Base-by-base conservation (phyloP, 1,284 basidiomycete species). In the Leccinum laetum region DNA sequence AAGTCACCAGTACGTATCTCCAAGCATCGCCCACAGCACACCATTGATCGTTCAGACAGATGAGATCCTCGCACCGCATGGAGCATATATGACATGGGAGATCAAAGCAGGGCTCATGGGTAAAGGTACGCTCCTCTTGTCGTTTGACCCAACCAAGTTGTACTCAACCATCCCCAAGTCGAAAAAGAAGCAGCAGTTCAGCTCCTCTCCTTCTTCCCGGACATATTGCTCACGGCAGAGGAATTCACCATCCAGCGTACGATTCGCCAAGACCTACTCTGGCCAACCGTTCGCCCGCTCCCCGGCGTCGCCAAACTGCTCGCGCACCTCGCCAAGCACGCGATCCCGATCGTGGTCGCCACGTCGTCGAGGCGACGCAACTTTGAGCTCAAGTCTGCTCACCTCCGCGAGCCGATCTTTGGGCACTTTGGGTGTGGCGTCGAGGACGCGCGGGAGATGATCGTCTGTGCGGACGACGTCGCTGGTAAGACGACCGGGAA, bases 51-150 rank as follows among this genome's bases (percentile, higher is more conserved):
- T 21, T 16, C 56, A 21, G 57, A 61, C 44, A 77, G 77, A 93
- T 77, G 81, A 85, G 52, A 90, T 92, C 64, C 85, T 94, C 46
- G 84, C 80, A n/a, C 79, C 79, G n/a, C 86, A 90, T 71, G 91
- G 90, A 41, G 87, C 86, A 66, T 79, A 84, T 69, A 91, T 93
- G 90, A 90, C 90, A 8, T 93, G 91, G 91, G 88, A 91, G 63
- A 92, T 93, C 66, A 94, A 94, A 73, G 88, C 90, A 21, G 89
- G 89, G 0, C 84, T 90, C 62, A 94, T 94, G 92, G 92, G 92
- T 61, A 92, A 90, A 82, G 86, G 91, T 92, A 69, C 68, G 87
- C 57, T 55, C 49, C 3, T 44, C 21, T 14, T n/a, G 11, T 52
- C 49, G 11, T 13, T 24, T 24, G 10, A 55, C 24, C 53, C 24